Conservation (phyloP, 2,329 filamentous ascomycete genomes). For the Beauveria medogensis region DNA sequence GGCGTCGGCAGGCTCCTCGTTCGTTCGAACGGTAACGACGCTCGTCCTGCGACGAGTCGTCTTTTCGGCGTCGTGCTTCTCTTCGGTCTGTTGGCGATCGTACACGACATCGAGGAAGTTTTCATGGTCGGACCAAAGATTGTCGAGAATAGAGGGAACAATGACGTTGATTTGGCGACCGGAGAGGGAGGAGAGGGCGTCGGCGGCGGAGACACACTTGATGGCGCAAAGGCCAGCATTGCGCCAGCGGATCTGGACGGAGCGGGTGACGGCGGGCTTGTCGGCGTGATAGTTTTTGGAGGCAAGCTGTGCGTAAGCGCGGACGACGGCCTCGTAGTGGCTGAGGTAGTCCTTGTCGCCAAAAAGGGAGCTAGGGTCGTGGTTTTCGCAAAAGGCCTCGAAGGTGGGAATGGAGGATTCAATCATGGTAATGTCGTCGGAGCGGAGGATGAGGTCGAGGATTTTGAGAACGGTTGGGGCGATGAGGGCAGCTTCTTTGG, state of each 20-base stretch:
- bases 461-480: constrained; percentile 78
- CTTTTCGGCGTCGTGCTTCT: constrained; percentile 59
- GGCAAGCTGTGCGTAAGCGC: constrained; percentile 71
- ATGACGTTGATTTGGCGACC: constrained; percentile 70
- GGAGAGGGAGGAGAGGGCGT: constrained; percentile 66
- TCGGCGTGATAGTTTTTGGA: constrained; percentile 48
- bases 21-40: constrained; percentile 67
- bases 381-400: constrained; percentile 78
- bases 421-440: constrained; percentile 83
- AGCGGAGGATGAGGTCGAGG: constrained; percentile 72
- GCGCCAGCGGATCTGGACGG: constrained; percentile 71
- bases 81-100: constrained; percentile 57
- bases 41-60: constrained; percentile 63
- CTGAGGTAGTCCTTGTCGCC: constrained; percentile 76
- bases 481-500: constrained; percentile 84
- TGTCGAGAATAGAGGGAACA: constrained; percentile 78
- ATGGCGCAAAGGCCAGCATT: constrained; percentile 69
- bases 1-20: constrained; percentile 55
- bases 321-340: constrained; percentile 76
- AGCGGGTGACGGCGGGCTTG: constrained; percentile 55
- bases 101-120: constrained; percentile 62
- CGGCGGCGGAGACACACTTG: constrained; percentile 70
- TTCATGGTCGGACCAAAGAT: constrained; percentile 69
- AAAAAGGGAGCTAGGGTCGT: constrained; percentile 76
- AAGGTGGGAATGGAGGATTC: constrained; percentile 85